These are phyloP conservation scores for Sedum album DNA, from an alignment of 164 flowering plant species.

Conservation along the genomic window DNA sequence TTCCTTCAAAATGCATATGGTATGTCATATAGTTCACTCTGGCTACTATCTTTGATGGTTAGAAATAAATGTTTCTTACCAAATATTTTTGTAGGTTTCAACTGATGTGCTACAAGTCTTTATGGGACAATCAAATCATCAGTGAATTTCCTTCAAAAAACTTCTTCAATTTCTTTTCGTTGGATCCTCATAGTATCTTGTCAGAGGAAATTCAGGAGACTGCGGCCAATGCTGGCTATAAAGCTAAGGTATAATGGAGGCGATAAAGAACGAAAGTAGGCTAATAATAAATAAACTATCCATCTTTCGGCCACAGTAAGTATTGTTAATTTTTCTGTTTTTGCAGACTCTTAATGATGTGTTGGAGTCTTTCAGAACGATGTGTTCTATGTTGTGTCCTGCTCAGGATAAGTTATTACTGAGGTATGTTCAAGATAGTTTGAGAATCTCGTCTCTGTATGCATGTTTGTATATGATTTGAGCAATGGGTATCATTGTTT, in stretches of 20 bases:
- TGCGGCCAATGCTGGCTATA: conserved; percentile 36
- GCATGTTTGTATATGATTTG: not conserved
- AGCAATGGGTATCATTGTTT: conserved; percentile 10
- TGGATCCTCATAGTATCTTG: conserved; percentile 44
- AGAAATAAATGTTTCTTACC: not conserved
- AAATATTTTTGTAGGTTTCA: conserved; percentile 57
- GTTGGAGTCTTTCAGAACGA: conserved; percentile 35
- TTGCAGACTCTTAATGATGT: conserved; percentile 76
- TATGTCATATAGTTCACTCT: not conserved
- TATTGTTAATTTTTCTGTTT: conserved; percentile 9
- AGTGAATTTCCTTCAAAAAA: conserved; percentile 37
- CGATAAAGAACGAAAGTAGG: not conserved
- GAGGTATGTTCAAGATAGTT: conserved; percentile 34
- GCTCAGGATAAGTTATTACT: conserved; percentile 58
- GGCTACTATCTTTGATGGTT: not conserved
- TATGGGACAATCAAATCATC: conserved; percentile 65
- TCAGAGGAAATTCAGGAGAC: conserved; percentile 49
- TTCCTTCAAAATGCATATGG: not conserved
- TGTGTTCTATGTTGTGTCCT: conserved; percentile 42
- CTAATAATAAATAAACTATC: not conserved
- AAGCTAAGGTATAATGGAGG: conserved; percentile 39
- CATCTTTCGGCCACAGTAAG: not conserved
- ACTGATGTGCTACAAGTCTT: conserved; percentile 77
- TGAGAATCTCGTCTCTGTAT: not conserved
- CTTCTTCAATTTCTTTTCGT: conserved; percentile 49